phyloP scores from a whole-genome alignment of 2,329 filamentous ascomycete genomes.

The Zarea fungicola region DNA sequence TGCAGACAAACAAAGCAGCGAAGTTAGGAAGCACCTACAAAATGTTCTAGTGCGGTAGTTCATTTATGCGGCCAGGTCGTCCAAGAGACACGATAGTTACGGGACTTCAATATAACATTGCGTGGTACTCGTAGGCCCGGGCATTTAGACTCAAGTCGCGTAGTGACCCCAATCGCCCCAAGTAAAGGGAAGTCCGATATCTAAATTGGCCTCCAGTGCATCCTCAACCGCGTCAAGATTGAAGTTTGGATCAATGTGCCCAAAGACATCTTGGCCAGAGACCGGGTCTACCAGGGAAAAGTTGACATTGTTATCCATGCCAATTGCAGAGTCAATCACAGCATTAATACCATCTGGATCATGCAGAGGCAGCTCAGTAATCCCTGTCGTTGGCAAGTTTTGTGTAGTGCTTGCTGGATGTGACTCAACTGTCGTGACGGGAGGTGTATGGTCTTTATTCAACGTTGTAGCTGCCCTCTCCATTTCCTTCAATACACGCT shows the following conservation, averaged over 20 bases:
- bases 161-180: constrained; percentile 43
- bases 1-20: too few species aligned
- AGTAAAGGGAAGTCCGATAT: constrained; percentile 48
- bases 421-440: constrained; percentile 11
- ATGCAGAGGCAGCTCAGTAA: constrained; percentile 19
- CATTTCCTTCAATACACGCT: constrained; percentile 52
- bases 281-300: constrained; percentile 38
- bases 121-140: too few species aligned
- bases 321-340: constrained; percentile 21
- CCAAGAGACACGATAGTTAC: too few species aligned
- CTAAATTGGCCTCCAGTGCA: constrained; percentile 48
- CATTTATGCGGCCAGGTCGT: too few species aligned
- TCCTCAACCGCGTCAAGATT: constrained; percentile 50
- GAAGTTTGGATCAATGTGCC: constrained; percentile 51
- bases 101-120: too few species aligned
- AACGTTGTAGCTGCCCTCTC: constrained; percentile 46
- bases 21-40: too few species aligned
- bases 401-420: neutral
- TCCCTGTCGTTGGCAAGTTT: constrained; percentile 17
- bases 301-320: constrained; percentile 32
- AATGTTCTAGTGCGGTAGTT: too few species aligned
- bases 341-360: constrained; percentile 22
- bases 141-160: constrained; percentile 24
- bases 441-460: constrained; percentile 29
- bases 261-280: constrained; percentile 49